A percentile compares a stretch with the other conserved stretches of the same genome.
phyloP scores from a whole-genome alignment of 2,329 filamentous ascomycete genomes.

The Colletotrichum sp. region DNA sequence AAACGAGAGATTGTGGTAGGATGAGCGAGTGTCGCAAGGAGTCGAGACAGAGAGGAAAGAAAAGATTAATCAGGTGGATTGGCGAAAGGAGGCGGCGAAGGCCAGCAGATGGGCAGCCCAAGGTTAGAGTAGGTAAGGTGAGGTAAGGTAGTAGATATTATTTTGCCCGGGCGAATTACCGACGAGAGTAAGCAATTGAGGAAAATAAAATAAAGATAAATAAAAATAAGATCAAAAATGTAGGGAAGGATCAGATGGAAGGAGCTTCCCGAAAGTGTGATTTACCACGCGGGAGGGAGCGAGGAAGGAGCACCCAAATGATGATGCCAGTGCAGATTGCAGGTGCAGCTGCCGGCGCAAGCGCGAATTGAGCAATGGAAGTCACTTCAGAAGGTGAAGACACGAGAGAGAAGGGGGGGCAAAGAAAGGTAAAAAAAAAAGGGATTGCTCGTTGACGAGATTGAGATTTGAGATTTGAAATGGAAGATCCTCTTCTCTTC shows the following conservation, averaged over 20 bases:
- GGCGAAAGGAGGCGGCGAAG: background rate
- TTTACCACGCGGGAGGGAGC: background rate
- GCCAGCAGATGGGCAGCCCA: background rate
- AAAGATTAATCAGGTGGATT: background rate
- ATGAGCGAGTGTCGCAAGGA: background rate
- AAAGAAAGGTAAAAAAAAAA: background rate
- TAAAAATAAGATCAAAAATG: background rate
- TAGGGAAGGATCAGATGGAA: background rate
- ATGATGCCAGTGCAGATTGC: conserved; percentile 1
- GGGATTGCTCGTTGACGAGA: background rate
- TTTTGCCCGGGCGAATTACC: background rate
- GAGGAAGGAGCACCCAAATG: background rate
- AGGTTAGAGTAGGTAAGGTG: background rate
- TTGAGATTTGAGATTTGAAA: background rate
- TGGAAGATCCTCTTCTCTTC: conserved; percentile 2
- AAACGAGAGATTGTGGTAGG: background rate
- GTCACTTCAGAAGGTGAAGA: background rate
- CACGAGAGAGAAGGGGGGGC: background rate
- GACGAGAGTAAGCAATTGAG: background rate
- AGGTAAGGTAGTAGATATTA: background rate
- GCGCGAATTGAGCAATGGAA: background rate
- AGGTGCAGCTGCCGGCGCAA: background rate
- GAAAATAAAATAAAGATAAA: background rate
- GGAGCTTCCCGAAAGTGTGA: background rate
- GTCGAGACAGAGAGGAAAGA: background rate